A percentile compares a stretch with the other conserved stretches of the same genome.
Conservation (phyloP, 2,329 filamentous ascomycete species). For the Arthrobotrys entomopaga region DNA sequence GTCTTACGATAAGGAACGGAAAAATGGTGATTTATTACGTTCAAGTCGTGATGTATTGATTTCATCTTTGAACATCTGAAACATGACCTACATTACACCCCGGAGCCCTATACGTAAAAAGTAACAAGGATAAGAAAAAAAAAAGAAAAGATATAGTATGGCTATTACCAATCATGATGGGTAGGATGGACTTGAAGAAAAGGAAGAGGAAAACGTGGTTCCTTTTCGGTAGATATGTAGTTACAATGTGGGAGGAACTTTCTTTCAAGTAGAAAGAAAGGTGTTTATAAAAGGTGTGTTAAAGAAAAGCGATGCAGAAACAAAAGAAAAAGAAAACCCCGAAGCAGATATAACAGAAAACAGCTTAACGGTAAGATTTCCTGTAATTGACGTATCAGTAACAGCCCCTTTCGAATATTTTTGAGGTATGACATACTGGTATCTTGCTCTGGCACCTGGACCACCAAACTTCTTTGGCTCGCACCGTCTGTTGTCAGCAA, state of each 20-base stretch:
- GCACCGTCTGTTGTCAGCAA: conserved; percentile 98
- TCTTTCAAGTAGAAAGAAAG: neutral
- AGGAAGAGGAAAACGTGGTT: conserved; percentile 30
- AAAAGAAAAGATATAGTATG: conserved; percentile 40
- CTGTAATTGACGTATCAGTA: conserved; percentile 27
- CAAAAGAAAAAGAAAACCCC: conserved; percentile 4
- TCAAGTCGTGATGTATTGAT: conserved; percentile 54
- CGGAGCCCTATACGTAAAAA: conserved; percentile 44
- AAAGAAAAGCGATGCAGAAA: conserved; percentile 39
- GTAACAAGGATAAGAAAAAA: conserved; percentile 34
- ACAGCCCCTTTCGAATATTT: neutral
- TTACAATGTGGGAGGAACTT: conserved; percentile 42
- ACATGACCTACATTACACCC: conserved; percentile 55
- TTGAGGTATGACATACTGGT: conserved; percentile 69
- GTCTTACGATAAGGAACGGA: conserved; percentile 1
- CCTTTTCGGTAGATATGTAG: conserved; percentile 48
- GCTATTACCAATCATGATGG: conserved; percentile 43
- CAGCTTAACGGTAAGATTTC: conserved; percentile 56
- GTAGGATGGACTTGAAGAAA: conserved; percentile 20
- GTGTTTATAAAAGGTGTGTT: conserved; percentile 52
- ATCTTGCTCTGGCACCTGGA: conserved; percentile 92
- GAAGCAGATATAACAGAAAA: conserved; percentile 36
- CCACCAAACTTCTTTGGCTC: conserved; percentile 99
- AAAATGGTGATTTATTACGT: conserved; percentile 43
- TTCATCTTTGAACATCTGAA: conserved; percentile 54